Evolutionary conservation across 305 asterid species (phyloP).

Genomic region (Solanum hybrid): DNA sequence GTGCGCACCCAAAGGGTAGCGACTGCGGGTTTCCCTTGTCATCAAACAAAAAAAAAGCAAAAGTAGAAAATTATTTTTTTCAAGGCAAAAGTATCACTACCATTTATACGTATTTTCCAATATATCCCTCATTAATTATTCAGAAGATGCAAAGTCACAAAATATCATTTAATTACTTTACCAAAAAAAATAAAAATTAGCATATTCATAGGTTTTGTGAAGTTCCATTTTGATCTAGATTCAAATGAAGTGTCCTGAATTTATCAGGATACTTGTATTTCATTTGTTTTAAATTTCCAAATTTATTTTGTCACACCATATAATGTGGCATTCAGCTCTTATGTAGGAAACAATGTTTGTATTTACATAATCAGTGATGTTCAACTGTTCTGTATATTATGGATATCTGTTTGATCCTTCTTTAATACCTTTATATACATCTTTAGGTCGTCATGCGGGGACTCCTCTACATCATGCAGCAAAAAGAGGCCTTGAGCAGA

Average conservation of each 20-base stretch:
- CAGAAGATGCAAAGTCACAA: no score
- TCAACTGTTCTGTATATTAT: background rate
- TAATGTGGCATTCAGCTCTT: background rate
- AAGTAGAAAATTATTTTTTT: background rate
- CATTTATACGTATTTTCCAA: background rate
- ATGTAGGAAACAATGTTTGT: background rate
- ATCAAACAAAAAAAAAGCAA: background rate
- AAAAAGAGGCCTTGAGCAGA: constrained; percentile 83
- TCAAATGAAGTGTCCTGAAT: background rate
- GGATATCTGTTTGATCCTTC: background rate
- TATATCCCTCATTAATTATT: background rate
- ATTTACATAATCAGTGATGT: background rate
- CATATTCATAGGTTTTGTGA: background rate
- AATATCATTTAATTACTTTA: no score
- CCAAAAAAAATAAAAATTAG: background rate
- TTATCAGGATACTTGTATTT: background rate
- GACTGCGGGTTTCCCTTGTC: no score
- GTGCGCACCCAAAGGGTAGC: no score
- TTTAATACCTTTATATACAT: background rate
- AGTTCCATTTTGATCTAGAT: background rate
- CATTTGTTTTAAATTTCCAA: background rate
- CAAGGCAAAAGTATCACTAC: background rate
- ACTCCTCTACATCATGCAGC: constrained; percentile 98
- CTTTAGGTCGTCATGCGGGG: constrained; percentile 78
- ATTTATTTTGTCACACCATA: background rate